Base-by-base conservation (phyloP, 345 rosid genomes). In the Camelina hispida region DNA sequence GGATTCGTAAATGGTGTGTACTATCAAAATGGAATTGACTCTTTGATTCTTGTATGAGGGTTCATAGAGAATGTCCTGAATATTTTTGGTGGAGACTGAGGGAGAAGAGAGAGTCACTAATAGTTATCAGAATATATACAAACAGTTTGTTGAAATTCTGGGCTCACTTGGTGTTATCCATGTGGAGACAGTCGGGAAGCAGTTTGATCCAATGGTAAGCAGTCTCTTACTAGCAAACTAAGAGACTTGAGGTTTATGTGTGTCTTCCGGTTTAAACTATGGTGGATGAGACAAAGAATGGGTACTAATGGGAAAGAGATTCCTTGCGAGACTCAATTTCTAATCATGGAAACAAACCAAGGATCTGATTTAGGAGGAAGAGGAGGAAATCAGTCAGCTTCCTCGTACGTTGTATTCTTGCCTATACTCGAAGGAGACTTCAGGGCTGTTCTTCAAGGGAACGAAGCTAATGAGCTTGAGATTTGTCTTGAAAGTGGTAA, bases 151-250 rank as follows among this genome's bases (percentile, higher is more conserved):
- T 15, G 99, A 95, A 67, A 90, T 95, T 81, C 71, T 95, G 11
- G 79, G 70, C 35, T 85, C 97, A 1, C 87, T 91, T 68, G 96
- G 95, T 68, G 96, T 95, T 81, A 83, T 85, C 44, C 85, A 86
- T 51, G 97, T 91, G 80, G 97, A 90, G 79, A 86, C 99, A 17
- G 72, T 87, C 16, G 93, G 97, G 50, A 87, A 85, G 25, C 91
- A 87, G 38, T 95, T 95, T 83, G 97, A 95, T 86, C 97, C 99
- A 63, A 58, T 83, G 97, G 97, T 95, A 82, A 89, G 97, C n/a
- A n/a, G n/a, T n/a, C n/a, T n/a, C n/a, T n/a, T n/a, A n/a, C n/a
- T n/a, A n/a, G n/a, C n/a, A n/a, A n/a, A n/a, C n/a, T n/a, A n/a
- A 82, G 90, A 83, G 64, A 72, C 40, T 80, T 52, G 79, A 78